A percentile compares a stretch with the other conserved stretches of the same genome.
Evolutionary conservation across 345 rosid species (phyloP).

Genomic region (Ailanthus altissimus): DNA sequence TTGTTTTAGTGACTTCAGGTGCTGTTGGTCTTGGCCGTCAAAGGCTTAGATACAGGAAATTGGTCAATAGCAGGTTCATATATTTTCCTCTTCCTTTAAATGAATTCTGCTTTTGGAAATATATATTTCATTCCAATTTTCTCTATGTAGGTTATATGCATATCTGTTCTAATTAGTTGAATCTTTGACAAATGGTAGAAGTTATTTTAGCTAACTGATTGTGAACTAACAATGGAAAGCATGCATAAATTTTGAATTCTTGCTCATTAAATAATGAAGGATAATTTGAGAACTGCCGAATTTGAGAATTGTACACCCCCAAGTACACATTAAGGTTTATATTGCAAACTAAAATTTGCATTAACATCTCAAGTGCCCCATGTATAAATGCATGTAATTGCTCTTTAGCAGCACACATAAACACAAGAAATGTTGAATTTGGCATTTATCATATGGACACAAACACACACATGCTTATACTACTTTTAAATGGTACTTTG

Average conservation of each 20-base stretch:
- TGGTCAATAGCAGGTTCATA: slow-evolving; percentile 55
- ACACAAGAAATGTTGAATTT: neutral
- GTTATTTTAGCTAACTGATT: neutral
- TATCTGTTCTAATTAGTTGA: neutral
- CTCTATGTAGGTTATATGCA: neutral
- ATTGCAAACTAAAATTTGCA: neutral
- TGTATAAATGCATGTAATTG: neutral
- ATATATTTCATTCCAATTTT: neutral
- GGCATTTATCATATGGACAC: neutral
- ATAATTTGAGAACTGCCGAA: neutral
- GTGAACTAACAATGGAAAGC: neutral
- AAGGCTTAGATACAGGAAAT: slow-evolving; percentile 49
- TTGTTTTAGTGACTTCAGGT: slow-evolving; percentile 57
- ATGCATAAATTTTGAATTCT: neutral
- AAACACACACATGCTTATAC: neutral
- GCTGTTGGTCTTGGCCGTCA: slow-evolving; percentile 69
- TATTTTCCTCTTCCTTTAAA: neutral
- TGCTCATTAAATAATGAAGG: neutral
- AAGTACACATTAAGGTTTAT: neutral
- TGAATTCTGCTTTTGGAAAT: neutral
- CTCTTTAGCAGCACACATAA: neutral
- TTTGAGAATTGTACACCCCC: neutral
- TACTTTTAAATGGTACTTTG: neutral
- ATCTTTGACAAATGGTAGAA: slow-evolving; percentile 6
- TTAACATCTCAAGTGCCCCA: neutral